Evolutionary conservation across 140 eudicot genomes (phyloP), one percentile per base, ranked within the genome.

Genomic region (Cichorium intybus): DNA sequence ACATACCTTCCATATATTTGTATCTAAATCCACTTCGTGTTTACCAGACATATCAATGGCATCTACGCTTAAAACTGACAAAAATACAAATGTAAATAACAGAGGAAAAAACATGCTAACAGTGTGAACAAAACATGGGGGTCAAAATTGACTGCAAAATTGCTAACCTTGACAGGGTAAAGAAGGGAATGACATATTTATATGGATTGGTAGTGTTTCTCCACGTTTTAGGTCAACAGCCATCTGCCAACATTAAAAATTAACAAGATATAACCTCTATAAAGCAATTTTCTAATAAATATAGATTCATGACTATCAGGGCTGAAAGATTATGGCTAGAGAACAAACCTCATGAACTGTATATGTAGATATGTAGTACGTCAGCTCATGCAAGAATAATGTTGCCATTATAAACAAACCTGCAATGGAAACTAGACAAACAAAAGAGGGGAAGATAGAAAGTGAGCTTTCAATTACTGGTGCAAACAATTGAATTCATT

Each of bases 31-130:
- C 75, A 94, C 99, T 81, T 94, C 99, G 60, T 94, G 99, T 82
- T 94, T 94, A 23, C 99, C 99, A 11, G 99, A 94, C 97, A 94
- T 84, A 79, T 94, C 99, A 51, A 94, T 94, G 31, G 98, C 98
- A 83, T 92, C 98, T 62, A 92, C 96, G 51, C 96, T 92, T 52
- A 92, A 37, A 73, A 89, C 99, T 93, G 95, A 52, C 31, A 71
- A 79, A n/a, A 22, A 58, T 7, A 69, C 61, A 69, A 20, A 41
- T 41, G 70, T 39, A 9, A 41, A 43, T 15, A n/a, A 26, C 24
- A 56, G 26, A 68, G 62, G 23, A 20, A 18, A 58, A 6, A 27
- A 2, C 5, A 20, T 16, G 48, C 26, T 56, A 58, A 68, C 17
- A 21, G 10, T 10, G 54, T 49, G 31, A 39, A 76, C 27, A 5